Percentiles rank a stretch among this genome's conserved stretches.
phyloP scores from a whole-genome alignment of 345 rosid genomes.

The Viola odorata region DNA sequence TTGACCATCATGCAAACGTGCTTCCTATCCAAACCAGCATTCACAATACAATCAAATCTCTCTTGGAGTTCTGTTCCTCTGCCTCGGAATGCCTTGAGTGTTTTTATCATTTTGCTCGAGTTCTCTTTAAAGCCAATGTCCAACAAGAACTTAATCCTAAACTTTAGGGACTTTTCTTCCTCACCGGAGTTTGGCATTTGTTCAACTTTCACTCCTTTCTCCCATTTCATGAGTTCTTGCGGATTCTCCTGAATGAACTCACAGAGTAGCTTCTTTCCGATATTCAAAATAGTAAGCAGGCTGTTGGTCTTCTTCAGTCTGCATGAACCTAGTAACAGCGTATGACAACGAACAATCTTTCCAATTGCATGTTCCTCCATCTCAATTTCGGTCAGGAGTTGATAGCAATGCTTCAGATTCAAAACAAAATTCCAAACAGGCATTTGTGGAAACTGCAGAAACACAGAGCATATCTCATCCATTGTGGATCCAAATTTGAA shows the following conservation, averaged over 20 bases:
- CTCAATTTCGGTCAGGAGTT: slow-evolving; percentile 42
- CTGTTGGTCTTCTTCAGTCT: slow-evolving; percentile 49
- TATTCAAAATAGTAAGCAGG: slow-evolving; percentile 39
- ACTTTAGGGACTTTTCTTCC: slow-evolving; percentile 17
- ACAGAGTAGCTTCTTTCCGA: slow-evolving; percentile 49
- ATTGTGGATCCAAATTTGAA: slow-evolving; percentile 50
- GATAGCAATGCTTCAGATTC: slow-evolving; percentile 49
- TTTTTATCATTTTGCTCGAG: slow-evolving; percentile 32
- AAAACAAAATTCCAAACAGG: slow-evolving; percentile 37
- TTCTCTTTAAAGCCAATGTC: slow-evolving; percentile 49
- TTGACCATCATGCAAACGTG: slow-evolving; percentile 49
- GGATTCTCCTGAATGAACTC: slow-evolving; percentile 51
- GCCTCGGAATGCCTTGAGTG: slow-evolving; percentile 53
- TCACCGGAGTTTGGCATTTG: slow-evolving; percentile 32
- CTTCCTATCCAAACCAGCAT: slow-evolving; percentile 53
- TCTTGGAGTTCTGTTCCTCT: slow-evolving; percentile 58
- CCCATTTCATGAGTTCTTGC: slow-evolving; percentile 45
- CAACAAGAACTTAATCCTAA: slow-evolving; percentile 53
- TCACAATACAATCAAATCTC: slow-evolving; percentile 65
- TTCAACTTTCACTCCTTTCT: slow-evolving; percentile 29
- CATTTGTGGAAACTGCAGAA: slow-evolving; percentile 49
- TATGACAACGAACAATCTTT: slow-evolving; percentile 40
- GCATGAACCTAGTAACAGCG: slow-evolving; percentile 45
- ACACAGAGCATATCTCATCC: slow-evolving; percentile 37
- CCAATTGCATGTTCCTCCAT: slow-evolving; percentile 50